Evolutionary conservation across 306 rosid genomes (phyloP).

Genomic region (Erythrophleum fordii): DNA sequence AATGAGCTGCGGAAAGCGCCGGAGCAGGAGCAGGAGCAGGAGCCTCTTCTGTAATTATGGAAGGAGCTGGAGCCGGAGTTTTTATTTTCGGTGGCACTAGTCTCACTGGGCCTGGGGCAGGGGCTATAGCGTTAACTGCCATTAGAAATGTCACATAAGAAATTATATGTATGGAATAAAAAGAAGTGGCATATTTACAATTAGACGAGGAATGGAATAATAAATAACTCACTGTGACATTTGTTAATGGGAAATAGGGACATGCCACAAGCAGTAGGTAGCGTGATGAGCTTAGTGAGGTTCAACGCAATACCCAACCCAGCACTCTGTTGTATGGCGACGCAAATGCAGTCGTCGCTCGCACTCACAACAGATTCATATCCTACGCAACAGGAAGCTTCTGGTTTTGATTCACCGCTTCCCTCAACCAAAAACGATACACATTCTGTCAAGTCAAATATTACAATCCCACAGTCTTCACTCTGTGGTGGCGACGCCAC

Average conservation of each 20-base stretch:
- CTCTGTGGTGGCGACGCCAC: too few species aligned
- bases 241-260: background rate
- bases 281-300: background rate
- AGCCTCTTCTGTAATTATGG: background rate
- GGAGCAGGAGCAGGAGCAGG: background rate
- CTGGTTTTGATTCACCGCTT: background rate
- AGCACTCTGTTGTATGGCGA: background rate
- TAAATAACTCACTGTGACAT: background rate
- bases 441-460: slow-evolving; percentile 30
- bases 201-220: background rate
- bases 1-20: background rate
- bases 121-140: too few species aligned
- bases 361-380: background rate
- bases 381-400: background rate
- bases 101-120: too few species aligned
- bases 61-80: too few species aligned
- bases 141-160: too few species aligned
- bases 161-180: too few species aligned
- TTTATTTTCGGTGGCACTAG: too few species aligned
- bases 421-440: background rate
- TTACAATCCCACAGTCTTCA: background rate
- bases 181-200: too few species aligned
- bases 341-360: background rate
- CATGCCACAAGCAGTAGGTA: background rate
- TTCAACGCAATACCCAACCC: background rate